A percentile compares a stretch with the other conserved stretches of the same genome.
Conservation (phyloP, 2,329 filamentous ascomycete genomes). For the Phoma herbarum region DNA sequence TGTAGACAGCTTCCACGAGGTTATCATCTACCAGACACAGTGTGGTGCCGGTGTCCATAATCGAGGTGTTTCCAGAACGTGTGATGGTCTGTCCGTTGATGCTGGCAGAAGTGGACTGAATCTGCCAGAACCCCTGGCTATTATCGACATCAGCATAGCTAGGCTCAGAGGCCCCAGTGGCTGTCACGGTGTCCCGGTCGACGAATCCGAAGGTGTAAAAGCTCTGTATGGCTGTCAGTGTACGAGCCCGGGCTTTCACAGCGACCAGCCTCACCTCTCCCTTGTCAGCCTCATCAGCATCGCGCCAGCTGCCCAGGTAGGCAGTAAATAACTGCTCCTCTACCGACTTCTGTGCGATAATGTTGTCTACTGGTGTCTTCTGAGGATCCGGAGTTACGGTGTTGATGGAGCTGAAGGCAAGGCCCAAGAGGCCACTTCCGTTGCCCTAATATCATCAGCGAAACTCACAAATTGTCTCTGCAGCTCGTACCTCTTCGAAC, state of each 20-base stretch:
- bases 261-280: constrained; percentile 42
- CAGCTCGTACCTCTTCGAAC: constrained; percentile 57
- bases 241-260: too few relatives aligned
- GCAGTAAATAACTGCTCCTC: constrained; percentile 66
- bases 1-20: constrained; percentile 68
- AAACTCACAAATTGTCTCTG: too few relatives aligned
- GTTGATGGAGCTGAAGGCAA: constrained; percentile 72
- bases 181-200: constrained; percentile 51
- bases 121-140: constrained; percentile 69
- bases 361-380: constrained; percentile 72
- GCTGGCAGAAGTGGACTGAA: constrained; percentile 62
- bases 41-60: constrained; percentile 74
- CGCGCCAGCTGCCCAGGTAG: constrained; percentile 66
- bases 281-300: constrained; percentile 54
- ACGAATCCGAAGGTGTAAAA: constrained; percentile 62
- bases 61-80: constrained; percentile 46
- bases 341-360: constrained; percentile 64
- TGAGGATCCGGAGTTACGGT: constrained; percentile 65
- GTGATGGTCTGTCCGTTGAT: constrained; percentile 54
- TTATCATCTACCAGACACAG: constrained; percentile 65
- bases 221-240: constrained; percentile 35
- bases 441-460: constrained; percentile 44
- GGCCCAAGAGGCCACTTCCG: constrained; percentile 72
- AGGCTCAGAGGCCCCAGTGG: constrained; percentile 63
- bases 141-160: constrained; percentile 64